Base-by-base conservation (phyloP, 805 yeast species). In the Zygoascus bituminiphila region DNA sequence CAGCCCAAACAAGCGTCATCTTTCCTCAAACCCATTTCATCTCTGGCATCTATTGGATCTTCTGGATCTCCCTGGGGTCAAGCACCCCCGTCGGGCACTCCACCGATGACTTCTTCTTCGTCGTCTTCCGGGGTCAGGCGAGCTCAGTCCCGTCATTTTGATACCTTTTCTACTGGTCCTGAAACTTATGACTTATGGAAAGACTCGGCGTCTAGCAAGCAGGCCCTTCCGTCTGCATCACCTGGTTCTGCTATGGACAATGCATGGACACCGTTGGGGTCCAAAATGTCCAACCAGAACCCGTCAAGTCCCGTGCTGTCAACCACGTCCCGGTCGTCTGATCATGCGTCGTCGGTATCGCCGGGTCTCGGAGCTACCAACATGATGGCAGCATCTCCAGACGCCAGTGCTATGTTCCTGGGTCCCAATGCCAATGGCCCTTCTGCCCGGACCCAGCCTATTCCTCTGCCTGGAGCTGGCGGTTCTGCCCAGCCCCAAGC, bases 81-180 rank as follows among this genome's bases (percentile, higher is more conserved):
- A 36, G 20, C 20, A 3, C 20, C 42, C 19, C 21, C 42, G 9
- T 19, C 10, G 5, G 10, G 21, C 12, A 14, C 23, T 14, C 12
- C 26, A 15, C 29, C 42, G 5, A 12, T 9, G 42, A 17, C 25
- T 39, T 14, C 42, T 20, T 5, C 39, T 20, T 14, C 17, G 12
- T 33, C 29, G 25, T 36, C 46, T 25, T 21, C 45, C 33, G n/a
- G 52, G 7, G 33, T 29, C n/a, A 24, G 52, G 41, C 44, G 59
- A 24, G 52, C 54, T 10, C 58, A 56, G 23, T 55, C 58, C 41
- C 49, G 60, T n/a, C 57, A 56, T 44, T 56, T 56, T 40, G 59
- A 56, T 24, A 44, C 53, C 22, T 54, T 54, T 42, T 22, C 31
- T 8, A 41, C 35, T 25, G 20, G 22, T 36, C 22, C 39, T 12